Conservation (phyloP, 2,329 filamentous ascomycete genomes). For the Aspergillus chevalieri region DNA sequence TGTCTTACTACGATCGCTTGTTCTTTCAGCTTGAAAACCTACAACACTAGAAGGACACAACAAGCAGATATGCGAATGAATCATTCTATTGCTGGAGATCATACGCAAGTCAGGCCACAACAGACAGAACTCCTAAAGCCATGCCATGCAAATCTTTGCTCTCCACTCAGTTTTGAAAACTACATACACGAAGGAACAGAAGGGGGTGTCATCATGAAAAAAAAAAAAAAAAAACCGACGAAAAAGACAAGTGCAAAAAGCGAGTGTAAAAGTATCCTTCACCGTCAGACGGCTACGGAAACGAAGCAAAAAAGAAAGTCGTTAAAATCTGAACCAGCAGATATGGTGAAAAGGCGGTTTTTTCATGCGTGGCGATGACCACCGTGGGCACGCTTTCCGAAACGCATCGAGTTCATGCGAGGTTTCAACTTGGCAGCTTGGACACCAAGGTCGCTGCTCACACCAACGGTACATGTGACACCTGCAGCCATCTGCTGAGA, state of each 20-base stretch:
- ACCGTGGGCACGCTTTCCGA: constrained; percentile 19
- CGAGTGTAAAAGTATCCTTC: constrained; percentile 9
- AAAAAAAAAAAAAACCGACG: background rate
- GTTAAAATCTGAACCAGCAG: constrained; percentile 13
- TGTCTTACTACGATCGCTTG: too few relatives aligned
- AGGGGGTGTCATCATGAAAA: constrained; percentile 1
- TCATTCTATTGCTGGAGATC: background rate
- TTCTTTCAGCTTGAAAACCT: background rate
- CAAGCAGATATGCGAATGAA: background rate
- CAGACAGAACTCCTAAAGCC: background rate
- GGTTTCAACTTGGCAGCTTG: constrained; percentile 17
- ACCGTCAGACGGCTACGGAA: background rate
- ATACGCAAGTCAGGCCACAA: constrained; percentile 1
- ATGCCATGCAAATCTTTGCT: background rate
- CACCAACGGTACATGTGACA: constrained; percentile 46
- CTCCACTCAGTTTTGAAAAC: constrained; percentile 2
- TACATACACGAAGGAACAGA: constrained; percentile 9
- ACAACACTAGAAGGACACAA: background rate
- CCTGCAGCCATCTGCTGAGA: constrained; percentile 48
- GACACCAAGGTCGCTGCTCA: constrained; percentile 20
- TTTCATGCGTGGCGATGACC: constrained; percentile 18
- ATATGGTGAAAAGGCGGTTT: background rate
- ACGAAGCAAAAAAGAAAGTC: constrained; percentile 9
- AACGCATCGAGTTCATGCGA: constrained; percentile 23
- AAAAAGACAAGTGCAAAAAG: constrained; percentile 2